A percentile compares a stretch with the other conserved stretches of the same genome.
phyloP scores from a whole-genome alignment of 1,284 basidiomycete genomes.

The Neolentinus lepideus region DNA sequence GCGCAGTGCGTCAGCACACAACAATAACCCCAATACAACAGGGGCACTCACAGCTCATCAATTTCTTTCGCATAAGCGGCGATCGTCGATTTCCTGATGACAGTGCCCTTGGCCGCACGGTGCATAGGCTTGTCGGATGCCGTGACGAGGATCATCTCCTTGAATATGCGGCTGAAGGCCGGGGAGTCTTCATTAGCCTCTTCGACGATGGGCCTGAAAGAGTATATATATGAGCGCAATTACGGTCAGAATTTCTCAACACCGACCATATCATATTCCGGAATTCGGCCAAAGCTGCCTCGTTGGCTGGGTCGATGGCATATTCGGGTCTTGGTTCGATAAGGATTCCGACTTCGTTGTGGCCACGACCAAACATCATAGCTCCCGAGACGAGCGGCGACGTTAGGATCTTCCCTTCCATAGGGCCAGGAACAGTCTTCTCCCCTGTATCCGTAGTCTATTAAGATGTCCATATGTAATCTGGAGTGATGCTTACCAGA shows the following conservation, averaged over 20 bases:
- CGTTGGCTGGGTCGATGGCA: conserved; percentile 20
- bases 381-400: conserved; percentile 6
- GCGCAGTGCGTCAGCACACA: conserved; percentile 20
- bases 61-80: conserved; percentile 6
- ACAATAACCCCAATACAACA: background rate
- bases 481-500: conserved; percentile 9
- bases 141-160: conserved; percentile 10
- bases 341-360: conserved; percentile 30
- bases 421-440: conserved; percentile 23
- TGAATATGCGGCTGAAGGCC: conserved; percentile 14
- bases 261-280: conserved; percentile 29
- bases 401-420: conserved; percentile 16
- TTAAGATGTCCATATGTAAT: background rate
- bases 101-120: conserved; percentile 8
- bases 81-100: conserved; percentile 5
- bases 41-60: conserved; percentile 4
- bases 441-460: conserved; percentile 12
- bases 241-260: background rate
- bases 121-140: conserved; percentile 3
- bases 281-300: conserved; percentile 20
- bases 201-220: conserved; percentile 12
- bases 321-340: conserved; percentile 24
- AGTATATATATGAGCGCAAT: no score
- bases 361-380: conserved; percentile 33
- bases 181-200: conserved; percentile 13